These are phyloP conservation scores for Ceratobasidium sp. DNA, from an alignment of 1,284 basidiomycete species.

Conservation along the genomic window DNA sequence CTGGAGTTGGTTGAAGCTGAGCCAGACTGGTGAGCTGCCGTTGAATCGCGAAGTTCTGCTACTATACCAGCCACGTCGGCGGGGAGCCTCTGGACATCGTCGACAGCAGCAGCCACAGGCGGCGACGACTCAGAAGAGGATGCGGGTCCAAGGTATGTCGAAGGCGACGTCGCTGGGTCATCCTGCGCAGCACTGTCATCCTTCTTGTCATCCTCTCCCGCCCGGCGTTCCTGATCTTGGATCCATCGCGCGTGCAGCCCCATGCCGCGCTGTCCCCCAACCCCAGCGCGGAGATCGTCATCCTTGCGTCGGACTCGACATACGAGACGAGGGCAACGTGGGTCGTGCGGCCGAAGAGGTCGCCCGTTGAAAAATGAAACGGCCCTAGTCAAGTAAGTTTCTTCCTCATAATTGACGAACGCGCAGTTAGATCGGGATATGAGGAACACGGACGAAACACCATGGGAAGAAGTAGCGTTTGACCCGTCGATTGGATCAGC, in stretches of 20 bases:
- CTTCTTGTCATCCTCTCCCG: constrained; percentile 30
- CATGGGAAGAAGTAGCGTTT: constrained; percentile 48
- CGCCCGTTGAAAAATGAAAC: constrained; percentile 77
- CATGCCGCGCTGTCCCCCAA: constrained; percentile 87
- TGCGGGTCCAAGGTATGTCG: constrained; percentile 42
- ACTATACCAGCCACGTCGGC: constrained; percentile 6
- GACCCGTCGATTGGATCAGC: constrained; percentile 1
- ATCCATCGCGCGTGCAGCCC: constrained; percentile 86
- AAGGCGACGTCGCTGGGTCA: constrained; percentile 43
- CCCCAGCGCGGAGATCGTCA: constrained; percentile 88
- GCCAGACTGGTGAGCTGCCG: constrained; percentile 52
- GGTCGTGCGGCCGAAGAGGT: constrained; percentile 69
- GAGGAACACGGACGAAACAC: constrained; percentile 88
- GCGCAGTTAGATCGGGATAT: constrained; percentile 93
- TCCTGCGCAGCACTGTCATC: constrained; percentile 25
- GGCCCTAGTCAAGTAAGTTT: constrained; percentile 68
- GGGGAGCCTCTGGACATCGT: not conserved
- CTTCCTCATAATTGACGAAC: constrained; percentile 86
- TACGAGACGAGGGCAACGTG: constrained; percentile 78
- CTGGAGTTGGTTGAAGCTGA: constrained; percentile 73
- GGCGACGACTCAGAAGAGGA: constrained; percentile 36
- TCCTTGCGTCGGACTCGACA: constrained; percentile 85
- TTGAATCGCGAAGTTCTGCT: constrained; percentile 39
- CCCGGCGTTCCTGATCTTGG: constrained; percentile 58
- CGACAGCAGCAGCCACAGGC: not conserved